Percentiles rank a stretch among this genome's conserved stretches.
Evolutionary conservation across 371 early-diverging fungal species (phyloP).

Genomic region (Lichtheimia hyalospora): DNA sequence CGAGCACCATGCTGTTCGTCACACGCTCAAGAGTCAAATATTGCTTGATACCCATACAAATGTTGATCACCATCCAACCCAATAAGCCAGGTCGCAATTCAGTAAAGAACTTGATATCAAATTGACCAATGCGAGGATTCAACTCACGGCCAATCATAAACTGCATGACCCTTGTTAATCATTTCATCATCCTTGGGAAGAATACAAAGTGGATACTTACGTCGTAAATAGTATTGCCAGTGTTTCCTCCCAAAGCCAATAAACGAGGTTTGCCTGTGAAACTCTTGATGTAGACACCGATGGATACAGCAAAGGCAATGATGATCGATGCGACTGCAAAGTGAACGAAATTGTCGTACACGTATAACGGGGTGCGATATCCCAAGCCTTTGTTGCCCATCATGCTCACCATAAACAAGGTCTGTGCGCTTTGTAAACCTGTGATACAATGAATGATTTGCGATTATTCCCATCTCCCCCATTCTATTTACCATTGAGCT

Average conservation of each 20-base stretch:
- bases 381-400: slow-evolving; percentile 39
- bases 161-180: slow-evolving; percentile 17
- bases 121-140: slow-evolving; percentile 82
- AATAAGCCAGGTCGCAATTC: slow-evolving; percentile 90
- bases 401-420: slow-evolving; percentile 60
- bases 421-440: slow-evolving; percentile 43
- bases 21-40: slow-evolving; percentile 64
- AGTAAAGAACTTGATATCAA: slow-evolving; percentile 92
- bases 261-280: slow-evolving; percentile 64
- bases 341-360: slow-evolving; percentile 71
- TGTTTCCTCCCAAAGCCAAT: slow-evolving; percentile 88
- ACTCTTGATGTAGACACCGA: slow-evolving; percentile 74
- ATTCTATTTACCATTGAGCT: slow-evolving; percentile 64
- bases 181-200: background rate
- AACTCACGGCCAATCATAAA: slow-evolving; percentile 83
- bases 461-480: background rate
- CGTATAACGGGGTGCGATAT: slow-evolving; percentile 57
- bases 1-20: slow-evolving; percentile 79
- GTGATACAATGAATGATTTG: slow-evolving; percentile 2
- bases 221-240: slow-evolving; percentile 87
- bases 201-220: slow-evolving; percentile 31
- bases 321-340: slow-evolving; percentile 69
- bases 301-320: slow-evolving; percentile 62
- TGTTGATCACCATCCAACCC: slow-evolving; percentile 78
- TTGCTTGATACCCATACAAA: slow-evolving; percentile 78